Base-by-base conservation (phyloP, 2,329 filamentous ascomycete species). In the Stemphylium beticola region DNA sequence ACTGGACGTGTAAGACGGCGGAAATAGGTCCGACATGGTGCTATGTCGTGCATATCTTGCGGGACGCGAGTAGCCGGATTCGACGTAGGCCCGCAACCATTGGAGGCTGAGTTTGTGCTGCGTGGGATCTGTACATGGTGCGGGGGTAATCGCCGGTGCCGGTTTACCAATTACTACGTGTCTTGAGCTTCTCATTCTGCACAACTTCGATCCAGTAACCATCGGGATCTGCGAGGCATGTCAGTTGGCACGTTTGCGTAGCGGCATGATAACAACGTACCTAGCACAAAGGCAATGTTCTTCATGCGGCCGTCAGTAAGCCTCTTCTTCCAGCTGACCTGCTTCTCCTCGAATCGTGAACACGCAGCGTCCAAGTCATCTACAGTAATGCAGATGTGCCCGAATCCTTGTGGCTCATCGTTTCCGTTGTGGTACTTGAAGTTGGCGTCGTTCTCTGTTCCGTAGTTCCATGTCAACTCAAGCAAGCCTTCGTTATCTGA, bases 341-440 rank as follows among this genome's bases (percentile, higher is more conserved):
- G 85, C 71, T 91, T 80, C 50, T 87, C 85, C 74, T 98, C 95
- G 65, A 98, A 93, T 12, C 93, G 85, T 71, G 87, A 79, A 77
- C 93, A 97, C 9, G 95, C 93, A 7, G 89, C 89, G 48, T 95
- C 87, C n/a, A 98, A 73, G 72, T 96, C 87, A 71, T 98, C 93
- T 11, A 97, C 93, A 1, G 88, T 83, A 48, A 98, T 79, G 71
- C 92, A 96, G 58, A 97, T 92, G 71, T 97, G 93, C 0, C 93
- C 93, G 64, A 97, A 98, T 0, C 95, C 95, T 75, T 97, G 92
- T 0, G 93, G 93, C 74, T 96, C 82, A 37, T 87, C 82, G 75
- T 99, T 99, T 33, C 95, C 95, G 66, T 96, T 88, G 77, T 99
- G 93, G 74, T 99, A 99, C 63, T 84, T 85, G 73, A 96, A 95